phyloP scores from a whole-genome alignment of 2,329 filamentous ascomycete genomes.

The Periconia sp. region DNA sequence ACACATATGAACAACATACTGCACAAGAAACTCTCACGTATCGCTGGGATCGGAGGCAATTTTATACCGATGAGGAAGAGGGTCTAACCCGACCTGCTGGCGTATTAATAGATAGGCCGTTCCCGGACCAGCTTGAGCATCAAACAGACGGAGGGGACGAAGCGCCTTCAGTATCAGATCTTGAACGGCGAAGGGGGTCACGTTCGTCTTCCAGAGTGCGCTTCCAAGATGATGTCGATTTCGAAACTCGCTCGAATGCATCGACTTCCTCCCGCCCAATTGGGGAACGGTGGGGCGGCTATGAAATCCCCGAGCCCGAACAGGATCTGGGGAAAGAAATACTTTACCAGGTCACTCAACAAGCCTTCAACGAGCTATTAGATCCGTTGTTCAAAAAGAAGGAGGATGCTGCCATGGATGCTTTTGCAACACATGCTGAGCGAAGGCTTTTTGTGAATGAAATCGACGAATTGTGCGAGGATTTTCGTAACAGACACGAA shows the following conservation, averaged over 20 bases:
- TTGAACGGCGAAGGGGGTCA: conserved; percentile 50
- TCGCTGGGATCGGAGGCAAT: conserved; percentile 72
- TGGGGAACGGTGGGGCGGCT: conserved; percentile 72
- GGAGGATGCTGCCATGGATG: conserved; percentile 74
- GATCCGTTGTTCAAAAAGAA: conserved; percentile 81
- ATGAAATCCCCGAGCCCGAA: conserved; percentile 78
- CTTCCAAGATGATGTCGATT: conserved; percentile 72
- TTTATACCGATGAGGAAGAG: conserved; percentile 85
- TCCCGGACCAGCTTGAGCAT: conserved; percentile 8
- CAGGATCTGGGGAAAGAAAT: conserved; percentile 84
- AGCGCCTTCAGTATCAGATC: conserved; percentile 6
- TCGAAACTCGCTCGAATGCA: conserved; percentile 69
- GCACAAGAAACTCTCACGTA: conserved; percentile 57
- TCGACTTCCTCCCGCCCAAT: conserved; percentile 71
- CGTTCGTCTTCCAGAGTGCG: conserved; percentile 78
- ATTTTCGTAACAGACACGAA: conserved; percentile 14
- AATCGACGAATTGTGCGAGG: conserved; percentile 22
- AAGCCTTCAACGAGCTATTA: conserved; percentile 89
- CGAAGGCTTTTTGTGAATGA: conserved; percentile 23
- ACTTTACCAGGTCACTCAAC: conserved; percentile 86
- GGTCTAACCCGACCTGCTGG: conserved; percentile 52
- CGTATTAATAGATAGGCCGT: not conserved
- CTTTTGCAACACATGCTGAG: conserved; percentile 46
- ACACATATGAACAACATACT: conserved; percentile 22
- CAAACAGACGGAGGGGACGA: conserved; percentile 9